Conservation (phyloP, 345 rosid genomes). For the Euclidium syriacum region DNA sequence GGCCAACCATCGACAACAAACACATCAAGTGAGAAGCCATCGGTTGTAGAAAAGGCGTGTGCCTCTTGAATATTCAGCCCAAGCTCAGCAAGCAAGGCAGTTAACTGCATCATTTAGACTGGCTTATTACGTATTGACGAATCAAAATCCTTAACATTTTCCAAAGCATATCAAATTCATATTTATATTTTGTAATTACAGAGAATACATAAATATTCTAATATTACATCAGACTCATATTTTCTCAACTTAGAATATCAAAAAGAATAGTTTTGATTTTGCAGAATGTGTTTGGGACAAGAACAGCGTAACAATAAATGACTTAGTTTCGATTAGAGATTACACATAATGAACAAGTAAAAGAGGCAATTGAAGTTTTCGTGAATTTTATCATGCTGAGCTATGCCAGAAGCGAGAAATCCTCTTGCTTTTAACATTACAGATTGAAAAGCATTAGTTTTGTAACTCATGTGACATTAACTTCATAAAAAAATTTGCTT, state of each 20-base stretch:
- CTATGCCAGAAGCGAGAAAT: conserved; percentile 1
- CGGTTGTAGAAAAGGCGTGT: conserved; percentile 88
- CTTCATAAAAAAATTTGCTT: background rate
- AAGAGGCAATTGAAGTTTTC: background rate
- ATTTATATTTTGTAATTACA: background rate
- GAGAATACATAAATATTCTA: background rate
- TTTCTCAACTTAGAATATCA: background rate
- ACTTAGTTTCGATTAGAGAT: too few species aligned
- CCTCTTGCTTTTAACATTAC: background rate
- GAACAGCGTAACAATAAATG: background rate
- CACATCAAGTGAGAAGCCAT: conserved; percentile 94
- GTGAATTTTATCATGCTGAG: background rate
- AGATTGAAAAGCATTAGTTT: background rate
- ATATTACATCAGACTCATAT: background rate
- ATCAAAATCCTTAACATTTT: background rate
- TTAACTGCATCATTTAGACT: conserved; percentile 54
- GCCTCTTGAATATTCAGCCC: conserved; percentile 99
- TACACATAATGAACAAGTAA: too few species aligned
- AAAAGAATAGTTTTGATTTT: background rate
- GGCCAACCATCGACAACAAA: conserved; percentile 99
- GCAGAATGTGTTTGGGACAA: background rate
- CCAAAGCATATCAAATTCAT: background rate
- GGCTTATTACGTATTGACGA: conserved; percentile 11
- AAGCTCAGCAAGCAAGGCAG: conserved; percentile 80
- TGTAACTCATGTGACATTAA: conserved; percentile 3